Percentiles rank a stretch among this genome's conserved stretches.
phyloP scores from a whole-genome alignment of 2,329 filamentous ascomycete species.

The Epicoccum nigrum region DNA sequence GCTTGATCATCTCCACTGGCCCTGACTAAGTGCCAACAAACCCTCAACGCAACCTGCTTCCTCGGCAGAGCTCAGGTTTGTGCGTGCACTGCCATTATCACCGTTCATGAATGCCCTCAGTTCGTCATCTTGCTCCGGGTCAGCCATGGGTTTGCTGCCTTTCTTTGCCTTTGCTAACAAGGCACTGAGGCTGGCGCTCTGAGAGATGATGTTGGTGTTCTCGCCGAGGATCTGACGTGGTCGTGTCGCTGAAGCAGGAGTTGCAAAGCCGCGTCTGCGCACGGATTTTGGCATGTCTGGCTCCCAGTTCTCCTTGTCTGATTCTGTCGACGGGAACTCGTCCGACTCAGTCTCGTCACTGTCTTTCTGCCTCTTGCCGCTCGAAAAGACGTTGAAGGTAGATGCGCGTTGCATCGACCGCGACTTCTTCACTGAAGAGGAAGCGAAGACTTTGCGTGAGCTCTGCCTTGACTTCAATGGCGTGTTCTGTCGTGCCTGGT shows the following conservation, averaged over 20 bases:
- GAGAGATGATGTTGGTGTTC: constrained; percentile 50
- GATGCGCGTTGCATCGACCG: constrained; percentile 45
- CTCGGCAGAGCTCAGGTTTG: constrained; percentile 52
- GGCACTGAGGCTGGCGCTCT: constrained; percentile 45
- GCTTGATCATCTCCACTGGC: constrained; percentile 71
- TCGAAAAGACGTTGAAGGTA: constrained; percentile 45
- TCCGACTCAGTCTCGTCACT: constrained; percentile 49
- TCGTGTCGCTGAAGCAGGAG: constrained; percentile 42
- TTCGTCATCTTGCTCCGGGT: constrained; percentile 64
- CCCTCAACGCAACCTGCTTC: constrained; percentile 91
- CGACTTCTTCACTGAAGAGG: constrained; percentile 45
- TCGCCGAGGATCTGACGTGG: constrained; percentile 56
- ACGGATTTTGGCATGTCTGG: constrained; percentile 50
- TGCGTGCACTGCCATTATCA: constrained; percentile 65
- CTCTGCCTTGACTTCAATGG: constrained; percentile 40
- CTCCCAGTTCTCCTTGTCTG: constrained; percentile 93
- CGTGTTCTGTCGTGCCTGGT: constrained; percentile 70
- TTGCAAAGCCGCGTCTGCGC: constrained; percentile 30
- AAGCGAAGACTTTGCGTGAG: constrained; percentile 38
- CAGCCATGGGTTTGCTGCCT: constrained; percentile 39
- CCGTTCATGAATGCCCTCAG: constrained; percentile 76
- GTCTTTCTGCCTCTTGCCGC: constrained; percentile 31
- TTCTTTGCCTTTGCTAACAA: constrained; percentile 44
- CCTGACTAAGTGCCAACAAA: constrained; percentile 86
- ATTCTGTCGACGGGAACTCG: constrained; percentile 68